These are phyloP conservation scores for Mortierella sp. DNA, from an alignment of 371 early-diverging fungal genomes.

Conservation along the genomic window DNA sequence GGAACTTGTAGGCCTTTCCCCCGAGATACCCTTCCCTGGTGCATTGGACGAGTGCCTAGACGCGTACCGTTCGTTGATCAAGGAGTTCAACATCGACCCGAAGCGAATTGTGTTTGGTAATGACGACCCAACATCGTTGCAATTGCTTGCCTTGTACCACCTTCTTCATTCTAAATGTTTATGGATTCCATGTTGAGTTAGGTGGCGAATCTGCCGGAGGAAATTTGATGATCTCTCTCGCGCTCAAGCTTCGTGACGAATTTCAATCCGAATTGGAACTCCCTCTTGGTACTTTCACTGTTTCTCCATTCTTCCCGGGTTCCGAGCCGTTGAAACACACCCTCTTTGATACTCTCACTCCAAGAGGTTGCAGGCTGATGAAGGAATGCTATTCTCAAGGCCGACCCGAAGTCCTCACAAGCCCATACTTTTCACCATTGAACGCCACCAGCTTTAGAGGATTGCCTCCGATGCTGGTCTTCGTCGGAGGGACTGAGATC, in stretches of 20 bases:
- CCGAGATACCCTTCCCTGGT: conserved; percentile 44
- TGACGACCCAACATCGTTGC: too few relatives aligned
- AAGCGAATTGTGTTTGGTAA: conserved; percentile 50
- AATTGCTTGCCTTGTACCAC: too few relatives aligned
- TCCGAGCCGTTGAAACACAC: conserved; percentile 1
- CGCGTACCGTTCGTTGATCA: conserved; percentile 52
- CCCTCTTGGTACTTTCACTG: conserved; percentile 6
- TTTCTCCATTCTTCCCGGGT: conserved; percentile 7
- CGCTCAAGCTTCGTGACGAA: conserved; percentile 21
- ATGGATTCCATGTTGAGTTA: background rate
- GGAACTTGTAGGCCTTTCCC: conserved; percentile 19
- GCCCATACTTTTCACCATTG: conserved; percentile 9
- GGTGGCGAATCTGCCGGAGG: conserved; percentile 31
- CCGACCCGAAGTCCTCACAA: background rate
- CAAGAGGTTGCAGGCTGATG: background rate
- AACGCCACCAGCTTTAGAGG: conserved; percentile 2
- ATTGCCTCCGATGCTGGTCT: conserved; percentile 10
- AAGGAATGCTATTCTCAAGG: conserved; percentile 3
- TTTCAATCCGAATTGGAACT: background rate
- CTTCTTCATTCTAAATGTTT: too few relatives aligned
- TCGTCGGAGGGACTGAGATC: conserved; percentile 7
- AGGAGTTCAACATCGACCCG: conserved; percentile 39
- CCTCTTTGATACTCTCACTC: conserved; percentile 6
- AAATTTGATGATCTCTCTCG: conserved; percentile 2
- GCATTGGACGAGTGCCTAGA: conserved; percentile 44